A percentile compares a stretch with the other conserved stretches of the same genome.
phyloP scores from a whole-genome alignment of 108 stramenopile genomes.

The Schizochytrium sp. region DNA sequence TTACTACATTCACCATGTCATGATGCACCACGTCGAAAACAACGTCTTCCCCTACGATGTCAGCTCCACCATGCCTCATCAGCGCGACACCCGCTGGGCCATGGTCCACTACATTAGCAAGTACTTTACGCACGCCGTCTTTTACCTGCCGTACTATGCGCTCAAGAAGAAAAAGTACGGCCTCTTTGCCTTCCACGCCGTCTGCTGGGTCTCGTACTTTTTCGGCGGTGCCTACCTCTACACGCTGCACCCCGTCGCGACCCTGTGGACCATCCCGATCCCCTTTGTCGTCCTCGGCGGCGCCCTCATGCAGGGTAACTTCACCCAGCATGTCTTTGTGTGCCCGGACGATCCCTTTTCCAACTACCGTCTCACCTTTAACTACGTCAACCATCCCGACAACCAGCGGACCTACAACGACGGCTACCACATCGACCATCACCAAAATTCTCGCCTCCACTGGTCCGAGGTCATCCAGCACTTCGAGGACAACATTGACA shows the following conservation, averaged over 20 bases:
- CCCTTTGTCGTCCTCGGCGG: background rate
- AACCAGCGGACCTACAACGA: constrained; percentile 16
- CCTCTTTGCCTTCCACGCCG: background rate
- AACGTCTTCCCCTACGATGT: background rate
- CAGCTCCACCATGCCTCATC: constrained; percentile 9
- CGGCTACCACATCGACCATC: constrained; percentile 7
- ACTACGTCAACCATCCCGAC: background rate
- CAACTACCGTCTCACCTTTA: constrained; percentile 17
- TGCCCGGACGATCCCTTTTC: background rate
- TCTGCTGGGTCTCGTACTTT: background rate
- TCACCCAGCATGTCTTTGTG: constrained; percentile 1
- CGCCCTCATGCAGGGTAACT: constrained; percentile 11
- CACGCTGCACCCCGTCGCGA: background rate
- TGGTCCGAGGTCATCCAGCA: background rate
- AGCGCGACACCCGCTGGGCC: background rate
- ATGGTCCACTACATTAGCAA: background rate
- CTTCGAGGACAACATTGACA: background rate
- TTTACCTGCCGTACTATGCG: background rate
- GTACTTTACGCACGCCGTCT: background rate
- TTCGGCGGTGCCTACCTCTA: background rate
- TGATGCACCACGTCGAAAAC: constrained; percentile 17
- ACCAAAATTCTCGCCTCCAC: background rate
- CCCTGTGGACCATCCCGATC: background rate
- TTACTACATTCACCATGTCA: constrained; percentile 19
- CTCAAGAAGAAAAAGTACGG: background rate